A percentile compares a stretch with the other conserved stretches of the same genome.
Evolutionary conservation across 805 yeast genomes (phyloP).

Genomic region (Candida patagonica): DNA sequence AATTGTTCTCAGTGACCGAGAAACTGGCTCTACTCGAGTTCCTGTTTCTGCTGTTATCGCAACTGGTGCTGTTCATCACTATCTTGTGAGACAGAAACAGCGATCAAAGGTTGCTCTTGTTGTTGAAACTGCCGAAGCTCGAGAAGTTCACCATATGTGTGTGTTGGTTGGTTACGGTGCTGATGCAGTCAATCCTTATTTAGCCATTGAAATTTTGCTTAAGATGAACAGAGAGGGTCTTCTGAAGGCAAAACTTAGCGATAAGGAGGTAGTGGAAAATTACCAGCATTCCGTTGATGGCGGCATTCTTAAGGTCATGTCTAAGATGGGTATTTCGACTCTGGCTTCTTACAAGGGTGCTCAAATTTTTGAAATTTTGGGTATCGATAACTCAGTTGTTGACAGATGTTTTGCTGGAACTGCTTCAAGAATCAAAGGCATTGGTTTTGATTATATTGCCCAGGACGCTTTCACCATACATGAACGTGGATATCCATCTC

Average conservation of each 20-base stretch:
- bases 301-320: conserved; percentile 94
- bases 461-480: conserved; percentile 94
- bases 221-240: conserved; percentile 78
- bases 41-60: conserved; percentile 86
- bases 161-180: conserved; percentile 95
- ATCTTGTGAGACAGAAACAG: conserved; percentile 88
- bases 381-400: conserved; percentile 89
- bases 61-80: conserved; percentile 96
- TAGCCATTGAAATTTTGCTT: conserved; percentile 81
- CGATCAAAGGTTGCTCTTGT: conserved; percentile 90
- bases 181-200: conserved; percentile 90
- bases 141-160: conserved; percentile 95
- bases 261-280: conserved; percentile 57
- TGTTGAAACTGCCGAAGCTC: conserved; percentile 92
- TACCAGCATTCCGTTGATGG: conserved; percentile 80
- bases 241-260: conserved; percentile 38
- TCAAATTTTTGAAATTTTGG: conserved; percentile 94
- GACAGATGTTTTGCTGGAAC: conserved; percentile 96
- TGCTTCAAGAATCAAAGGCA: conserved; percentile 92
- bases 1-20: conserved; percentile 67
- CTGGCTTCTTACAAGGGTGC: conserved; percentile 98
- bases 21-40: conserved; percentile 50
- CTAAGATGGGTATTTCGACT: conserved; percentile 98
- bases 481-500: conserved; percentile 80
- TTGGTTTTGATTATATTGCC: conserved; percentile 90